Evolutionary conservation across 2,329 filamentous ascomycete genomes (phyloP).

Genomic region (Fusarium veterinarium): DNA sequence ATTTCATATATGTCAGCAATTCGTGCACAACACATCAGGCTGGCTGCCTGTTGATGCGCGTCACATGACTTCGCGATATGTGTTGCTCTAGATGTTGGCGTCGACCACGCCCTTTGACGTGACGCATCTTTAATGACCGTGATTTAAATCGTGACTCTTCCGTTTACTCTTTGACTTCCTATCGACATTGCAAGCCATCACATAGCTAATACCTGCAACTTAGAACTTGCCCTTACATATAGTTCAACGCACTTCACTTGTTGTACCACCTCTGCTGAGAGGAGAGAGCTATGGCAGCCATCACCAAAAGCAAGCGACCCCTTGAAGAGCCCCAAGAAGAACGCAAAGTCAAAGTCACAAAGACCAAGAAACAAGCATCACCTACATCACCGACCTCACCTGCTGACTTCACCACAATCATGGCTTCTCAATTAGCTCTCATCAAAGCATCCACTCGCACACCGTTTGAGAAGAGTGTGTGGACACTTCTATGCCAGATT

Average conservation of each 20-base stretch:
- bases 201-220: not conserved
- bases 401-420: slow-evolving; percentile 31
- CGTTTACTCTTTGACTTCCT: not conserved
- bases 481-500: slow-evolving; percentile 79
- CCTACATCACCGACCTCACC: not conserved
- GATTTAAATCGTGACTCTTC: slow-evolving; percentile 6
- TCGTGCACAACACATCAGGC: not conserved
- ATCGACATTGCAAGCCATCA: not conserved
- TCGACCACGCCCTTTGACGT: slow-evolving; percentile 38
- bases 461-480: slow-evolving; percentile 72
- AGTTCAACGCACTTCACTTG: not conserved
- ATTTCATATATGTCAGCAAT: not conserved
- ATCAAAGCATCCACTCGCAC: slow-evolving; percentile 60
- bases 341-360: slow-evolving; percentile 25
- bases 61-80: slow-evolving; percentile 47
- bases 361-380: slow-evolving; percentile 11
- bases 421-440: slow-evolving; percentile 56
- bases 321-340: slow-evolving; percentile 31
- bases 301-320: slow-evolving; percentile 37
- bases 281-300: slow-evolving; percentile 20
- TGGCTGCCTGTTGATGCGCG: not conserved
- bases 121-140: slow-evolving; percentile 9
- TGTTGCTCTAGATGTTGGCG: slow-evolving; percentile 46
- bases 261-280: not conserved
- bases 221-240: not conserved